phyloP scores from a whole-genome alignment of 2,329 filamentous ascomycete species.

The Calonectria pauciramosa region DNA sequence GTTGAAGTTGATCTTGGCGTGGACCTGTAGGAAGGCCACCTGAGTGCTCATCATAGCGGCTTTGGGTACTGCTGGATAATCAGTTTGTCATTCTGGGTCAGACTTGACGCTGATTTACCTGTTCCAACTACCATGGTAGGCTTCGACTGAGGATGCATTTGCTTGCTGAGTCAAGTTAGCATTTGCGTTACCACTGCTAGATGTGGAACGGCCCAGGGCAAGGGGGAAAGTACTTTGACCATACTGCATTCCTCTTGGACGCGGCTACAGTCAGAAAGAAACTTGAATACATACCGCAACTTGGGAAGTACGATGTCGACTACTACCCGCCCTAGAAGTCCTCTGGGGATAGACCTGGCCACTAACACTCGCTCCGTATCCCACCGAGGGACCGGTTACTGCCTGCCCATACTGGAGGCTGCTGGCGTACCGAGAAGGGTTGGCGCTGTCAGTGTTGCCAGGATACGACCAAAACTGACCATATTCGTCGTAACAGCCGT shows the following conservation, averaged over 20 bases:
- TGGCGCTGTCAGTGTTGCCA: neutral
- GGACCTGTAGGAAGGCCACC: neutral
- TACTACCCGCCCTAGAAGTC: neutral
- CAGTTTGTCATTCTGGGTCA: neutral
- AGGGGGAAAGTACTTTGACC: neutral
- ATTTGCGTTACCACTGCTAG: neutral
- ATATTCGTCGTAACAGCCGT: neutral
- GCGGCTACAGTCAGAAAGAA: neutral
- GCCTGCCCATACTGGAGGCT: neutral
- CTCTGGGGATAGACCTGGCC: neutral
- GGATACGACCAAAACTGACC: neutral
- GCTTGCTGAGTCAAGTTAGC: neutral
- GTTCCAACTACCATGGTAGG: slow-evolving; percentile 5
- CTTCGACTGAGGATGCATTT: slow-evolving; percentile 2
- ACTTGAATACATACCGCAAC: neutral
- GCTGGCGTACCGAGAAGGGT: neutral
- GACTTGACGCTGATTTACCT: neutral
- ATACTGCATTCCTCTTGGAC: neutral
- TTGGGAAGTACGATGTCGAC: neutral
- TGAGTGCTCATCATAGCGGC: no score
- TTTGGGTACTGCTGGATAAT: neutral
- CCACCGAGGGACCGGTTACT: neutral
- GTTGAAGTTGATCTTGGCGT: neutral
- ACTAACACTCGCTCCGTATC: neutral
- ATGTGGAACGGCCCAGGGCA: neutral